Evolutionary conservation across 306 rosid species (phyloP).

Genomic region (Aeschynomene evenia): DNA sequence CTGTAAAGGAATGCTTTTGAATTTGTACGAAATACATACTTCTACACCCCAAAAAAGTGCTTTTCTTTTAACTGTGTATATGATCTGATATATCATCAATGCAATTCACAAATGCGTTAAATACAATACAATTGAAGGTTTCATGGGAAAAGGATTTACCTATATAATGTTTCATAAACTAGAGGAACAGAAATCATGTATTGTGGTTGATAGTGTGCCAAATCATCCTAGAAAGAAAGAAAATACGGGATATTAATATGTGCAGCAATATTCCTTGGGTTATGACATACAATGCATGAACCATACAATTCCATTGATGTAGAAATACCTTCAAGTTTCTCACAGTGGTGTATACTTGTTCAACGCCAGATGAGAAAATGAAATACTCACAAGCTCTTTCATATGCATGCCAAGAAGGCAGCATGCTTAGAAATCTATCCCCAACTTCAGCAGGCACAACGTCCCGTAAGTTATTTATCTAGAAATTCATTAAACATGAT

Average conservation of each 20-base stretch:
- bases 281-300: slow-evolving; percentile 17
- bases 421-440: slow-evolving; percentile 88
- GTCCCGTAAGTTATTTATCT: slow-evolving; percentile 74
- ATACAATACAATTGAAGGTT: slow-evolving; percentile 12
- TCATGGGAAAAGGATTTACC: slow-evolving; percentile 45
- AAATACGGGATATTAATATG: slow-evolving; percentile 16
- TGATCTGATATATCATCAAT: not conserved
- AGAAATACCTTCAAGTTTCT: slow-evolving; percentile 82
- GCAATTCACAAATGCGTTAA: slow-evolving; percentile 17
- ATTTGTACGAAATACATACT: not conserved
- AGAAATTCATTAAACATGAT: slow-evolving; percentile 27
- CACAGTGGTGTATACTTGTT: slow-evolving; percentile 79
- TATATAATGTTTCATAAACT: slow-evolving; percentile 88
- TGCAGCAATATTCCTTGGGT: not conserved
- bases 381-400: slow-evolving; percentile 94
- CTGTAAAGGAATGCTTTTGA: not conserved
- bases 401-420: slow-evolving; percentile 98
- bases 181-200: slow-evolving; percentile 83
- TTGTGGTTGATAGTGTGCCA: slow-evolving; percentile 68
- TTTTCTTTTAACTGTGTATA: not conserved
- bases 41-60: not conserved
- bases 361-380: slow-evolving; percentile 64
- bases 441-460: slow-evolving; percentile 74
- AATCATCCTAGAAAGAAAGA: slow-evolving; percentile 57
- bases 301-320: slow-evolving; percentile 12